A percentile compares a stretch with the other conserved stretches of the same genome.
These are phyloP conservation scores for Pythium volutum DNA, from an alignment of 352 stramenopile genomes.

Conservation along the genomic window DNA sequence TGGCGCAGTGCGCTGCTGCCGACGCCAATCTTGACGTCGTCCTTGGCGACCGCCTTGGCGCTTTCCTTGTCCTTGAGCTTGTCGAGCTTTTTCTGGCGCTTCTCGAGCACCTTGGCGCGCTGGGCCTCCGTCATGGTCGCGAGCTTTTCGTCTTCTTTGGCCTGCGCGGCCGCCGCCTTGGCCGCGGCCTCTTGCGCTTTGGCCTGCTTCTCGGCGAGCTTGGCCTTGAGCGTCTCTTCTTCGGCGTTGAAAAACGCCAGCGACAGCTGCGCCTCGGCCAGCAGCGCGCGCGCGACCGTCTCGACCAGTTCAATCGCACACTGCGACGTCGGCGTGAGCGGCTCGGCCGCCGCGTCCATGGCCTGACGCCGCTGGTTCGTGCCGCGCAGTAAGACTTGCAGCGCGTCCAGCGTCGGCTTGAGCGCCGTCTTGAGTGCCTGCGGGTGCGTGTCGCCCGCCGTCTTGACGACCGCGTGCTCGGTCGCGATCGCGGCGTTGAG, in stretches of 20 bases:
- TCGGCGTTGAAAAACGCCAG: constrained; percentile 60
- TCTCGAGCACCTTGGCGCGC: constrained; percentile 37
- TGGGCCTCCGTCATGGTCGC: constrained; percentile 74
- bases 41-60: constrained; percentile 62
- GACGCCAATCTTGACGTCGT: constrained; percentile 62
- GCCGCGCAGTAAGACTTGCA: constrained; percentile 55
- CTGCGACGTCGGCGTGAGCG: constrained; percentile 24
- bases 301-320: constrained; percentile 56
- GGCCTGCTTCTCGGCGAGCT: constrained; percentile 50
- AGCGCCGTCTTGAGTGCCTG: constrained; percentile 65
- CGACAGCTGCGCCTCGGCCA: constrained; percentile 45
- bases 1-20: constrained; percentile 65
- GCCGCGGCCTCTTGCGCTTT: constrained; percentile 63
- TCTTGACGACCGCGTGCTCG: constrained; percentile 30
- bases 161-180: constrained; percentile 64
- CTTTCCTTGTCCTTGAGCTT: constrained; percentile 82
- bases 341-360: constrained; percentile 17
- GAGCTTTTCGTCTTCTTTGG: constrained; percentile 84
- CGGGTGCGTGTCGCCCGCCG: constrained; percentile 42
- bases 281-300: constrained; percentile 34
- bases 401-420: constrained; percentile 44
- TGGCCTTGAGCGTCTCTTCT: constrained; percentile 53
- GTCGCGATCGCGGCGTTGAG: constrained; percentile 48
- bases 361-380: constrained; percentile 46
- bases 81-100: constrained; percentile 60